Evolutionary conservation across 108 stramenopile genomes (phyloP).

Genomic region (Nannochloropsis gaditana): DNA sequence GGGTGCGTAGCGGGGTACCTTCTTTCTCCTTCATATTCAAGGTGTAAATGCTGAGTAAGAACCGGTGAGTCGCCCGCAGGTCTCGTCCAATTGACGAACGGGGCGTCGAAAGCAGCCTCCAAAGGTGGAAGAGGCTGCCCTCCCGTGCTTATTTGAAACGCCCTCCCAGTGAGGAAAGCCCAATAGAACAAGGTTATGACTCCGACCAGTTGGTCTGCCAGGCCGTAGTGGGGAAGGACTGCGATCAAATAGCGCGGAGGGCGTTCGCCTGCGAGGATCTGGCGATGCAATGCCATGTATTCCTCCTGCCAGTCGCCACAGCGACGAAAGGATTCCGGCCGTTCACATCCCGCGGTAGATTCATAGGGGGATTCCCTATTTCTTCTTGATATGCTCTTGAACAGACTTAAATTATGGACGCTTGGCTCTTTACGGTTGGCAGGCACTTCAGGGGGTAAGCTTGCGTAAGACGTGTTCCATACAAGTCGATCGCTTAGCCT

Average conservation of each 20-base stretch:
- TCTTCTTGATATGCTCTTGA: no score
- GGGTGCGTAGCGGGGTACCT: not conserved
- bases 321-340: no score
- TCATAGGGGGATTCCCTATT: no score
- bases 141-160: no score
- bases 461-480: no score
- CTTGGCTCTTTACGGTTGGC: no score
- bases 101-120: conserved; percentile 3
- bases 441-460: no score
- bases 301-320: no score
- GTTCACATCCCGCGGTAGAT: no score
- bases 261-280: not conserved
- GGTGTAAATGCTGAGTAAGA: not conserved
- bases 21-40: not conserved
- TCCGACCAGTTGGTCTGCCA: not conserved
- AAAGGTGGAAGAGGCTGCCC: no score
- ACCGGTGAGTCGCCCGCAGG: not conserved
- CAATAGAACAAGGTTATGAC: not conserved
- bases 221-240: not conserved
- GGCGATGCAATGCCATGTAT: not conserved
- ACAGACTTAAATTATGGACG: no score
- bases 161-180: not conserved
- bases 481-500: no score
- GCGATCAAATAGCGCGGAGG: not conserved
- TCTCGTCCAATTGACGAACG: conserved; percentile 6